Evolutionary conservation across 2,329 filamentous ascomycete species (phyloP), one percentile per base, ranked within the genome.

Genomic region (Neurospora sp.): DNA sequence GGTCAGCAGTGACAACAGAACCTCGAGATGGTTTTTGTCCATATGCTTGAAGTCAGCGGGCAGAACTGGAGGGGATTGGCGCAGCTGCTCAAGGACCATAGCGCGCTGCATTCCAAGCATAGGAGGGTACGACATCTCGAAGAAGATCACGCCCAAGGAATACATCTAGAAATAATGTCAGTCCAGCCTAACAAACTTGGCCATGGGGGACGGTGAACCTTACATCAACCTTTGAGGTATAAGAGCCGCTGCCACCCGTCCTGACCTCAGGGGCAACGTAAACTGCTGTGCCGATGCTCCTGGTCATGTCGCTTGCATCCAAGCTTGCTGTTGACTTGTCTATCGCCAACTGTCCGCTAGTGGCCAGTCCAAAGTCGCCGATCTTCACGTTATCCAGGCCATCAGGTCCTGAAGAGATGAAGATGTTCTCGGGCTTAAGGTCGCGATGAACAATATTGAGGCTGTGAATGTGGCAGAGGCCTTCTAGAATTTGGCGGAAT

Each of bases 361-460:
- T 98, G 19, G 96, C 96, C 42, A 99, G 84, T 4, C 96, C 96
- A 79, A 99, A 98, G 77, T 99, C 96, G 62, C 96, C 96, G 75
- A 99, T 97, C 74, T 96, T 96, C 43, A 97, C 93, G 75, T 96
- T 96, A 73, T 93, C 93, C 2, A 90, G 87, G 8, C 91, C 89
- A 76, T 98, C 95, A 3, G 83, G 78, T 33, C 85, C 83, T 46
- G 84, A 83, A 42, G 83, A 84, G 73, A 99, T 96, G 81, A 99
- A 99, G 38, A 99, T 90, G 74, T 99, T 99, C 77, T 98, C 96
- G 0, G 96, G 96, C 78, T 99, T 99, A 38, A 99, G 84, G 79
- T 99, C 96, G 9, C 96, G 91, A 78, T 99, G 96, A 15, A 98
- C 96, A 73, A 99, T 97, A 67, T 92, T 93, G 71, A 95, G 86